Base-by-base conservation (phyloP, 768 basidiomycete genomes). In the Chalciporus piperatus region DNA sequence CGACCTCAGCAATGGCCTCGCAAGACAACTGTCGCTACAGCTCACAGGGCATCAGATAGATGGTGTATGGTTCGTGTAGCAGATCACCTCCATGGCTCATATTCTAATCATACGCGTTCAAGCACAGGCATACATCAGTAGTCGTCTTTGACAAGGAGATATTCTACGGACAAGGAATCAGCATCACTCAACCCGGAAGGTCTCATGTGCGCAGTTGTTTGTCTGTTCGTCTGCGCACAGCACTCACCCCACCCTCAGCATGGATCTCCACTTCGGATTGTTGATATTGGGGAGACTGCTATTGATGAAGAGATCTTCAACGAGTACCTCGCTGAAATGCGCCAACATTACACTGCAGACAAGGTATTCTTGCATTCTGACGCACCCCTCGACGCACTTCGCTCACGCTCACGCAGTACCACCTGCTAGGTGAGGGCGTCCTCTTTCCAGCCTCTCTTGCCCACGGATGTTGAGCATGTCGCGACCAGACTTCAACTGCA, bases 131-230 rank as follows among this genome's bases (percentile, higher is more conserved):
- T 70, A 96, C 95, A 0, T 92, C 91, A 14, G 79, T 98, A 19
- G 93, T 97, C 41, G 84, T 87, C 3, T 97, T 83, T 67, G 84
- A 83, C 2, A 84, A 85, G 60, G 95, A 98, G 64, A 72, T 91
- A 25, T 96, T 90, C 61, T 98, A 93, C 67, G 94, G 95, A 3
- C 89, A 84, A 59, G 95, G 95, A 2, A 93, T 98, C 51, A 70
- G 62, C 43, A 79, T 79, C 20, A 83, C 87, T 0, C 58, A 61
- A 1, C 94, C 95, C 0, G 93, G 94, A 13, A 76, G 73, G 58
- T 93, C 94, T 3, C 92, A 93, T 72, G 90, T 90, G 66, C 53
- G 88, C 73, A 30, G 17, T 3, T 16, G 10, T 38, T 28, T 42
- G 27, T 55, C 30, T 12, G n/a, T 6, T 27, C 27, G 20, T 17